Base-by-base conservation (phyloP, 2,329 filamentous ascomycete genomes). In the Fusarium virguliforme region DNA sequence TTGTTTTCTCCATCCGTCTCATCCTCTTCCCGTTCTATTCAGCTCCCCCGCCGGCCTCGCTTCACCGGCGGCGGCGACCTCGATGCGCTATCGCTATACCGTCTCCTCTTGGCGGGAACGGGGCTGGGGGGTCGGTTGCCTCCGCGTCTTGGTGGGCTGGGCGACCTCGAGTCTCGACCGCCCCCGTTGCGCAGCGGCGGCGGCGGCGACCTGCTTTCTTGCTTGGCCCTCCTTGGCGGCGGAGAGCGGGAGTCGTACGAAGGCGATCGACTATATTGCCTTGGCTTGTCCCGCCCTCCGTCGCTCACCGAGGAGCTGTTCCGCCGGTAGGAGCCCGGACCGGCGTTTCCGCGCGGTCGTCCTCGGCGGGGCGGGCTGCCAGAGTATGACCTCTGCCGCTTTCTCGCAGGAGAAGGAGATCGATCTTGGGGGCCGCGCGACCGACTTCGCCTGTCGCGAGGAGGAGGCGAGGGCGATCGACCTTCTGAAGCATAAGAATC, bases 251-350 rank as follows among this genome's bases (percentile, higher is more conserved):
- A 80, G 54, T 75, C 72, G n/a, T 77, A 77, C 18, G 80, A 80
- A 18, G 77, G 75, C 4, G 80, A 80, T 15, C 77, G 77, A 24
- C 72, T 77, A 35, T 75, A 67, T 26, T 69, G 71, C 51, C 60
- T 71, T 26, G 62, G 48, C 43, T 71, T 74, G 62, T 73, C 75
- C 18, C 76, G 71, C 4, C 75, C 77, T 13, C 66, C 75, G 32
- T 72, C 74, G 62, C 79, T 79, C 24, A 76, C 70, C 1, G 80
- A 81, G 2, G 80, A 81, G 72, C 78, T 81, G 64, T 79, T 81
- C 35, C 79, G 76, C 26, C 75, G 65, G 34, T 72, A 41, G 7
- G 72, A 35, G 41, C 59, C 62, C 10, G 73, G 64, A 30, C 68
- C 62, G 26, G 66, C 60, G 55, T 70, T 68, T 64, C 64, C 68